phyloP scores from a whole-genome alignment of 768 basidiomycete species.

The Hysterangium stoloniferum region DNA sequence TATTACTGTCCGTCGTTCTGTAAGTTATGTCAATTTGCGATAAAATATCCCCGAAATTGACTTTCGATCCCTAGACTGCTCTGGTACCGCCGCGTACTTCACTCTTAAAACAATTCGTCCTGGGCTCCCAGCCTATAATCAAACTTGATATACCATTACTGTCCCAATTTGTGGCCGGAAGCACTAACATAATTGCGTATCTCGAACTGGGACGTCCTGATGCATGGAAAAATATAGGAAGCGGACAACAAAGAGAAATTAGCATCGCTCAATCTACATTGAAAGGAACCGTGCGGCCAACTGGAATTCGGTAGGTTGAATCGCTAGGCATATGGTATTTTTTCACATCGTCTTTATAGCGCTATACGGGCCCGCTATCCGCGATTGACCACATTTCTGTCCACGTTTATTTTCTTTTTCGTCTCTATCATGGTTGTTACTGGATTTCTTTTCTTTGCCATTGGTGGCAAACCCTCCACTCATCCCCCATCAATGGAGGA shows the following conservation, averaged over 20 bases:
- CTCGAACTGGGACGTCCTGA: slow-evolving; percentile 72
- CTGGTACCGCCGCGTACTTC: slow-evolving; percentile 35
- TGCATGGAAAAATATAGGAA: slow-evolving; percentile 61
- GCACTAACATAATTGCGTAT: slow-evolving; percentile 42
- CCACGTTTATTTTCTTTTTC: slow-evolving; percentile 28
- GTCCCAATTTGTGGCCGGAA: slow-evolving; percentile 41
- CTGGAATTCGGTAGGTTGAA: slow-evolving; percentile 53
- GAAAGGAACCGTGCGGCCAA: slow-evolving; percentile 53
- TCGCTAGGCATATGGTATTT: background rate
- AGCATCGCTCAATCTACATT: slow-evolving; percentile 57
- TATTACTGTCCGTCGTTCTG: slow-evolving; percentile 51
- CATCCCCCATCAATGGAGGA: background rate
- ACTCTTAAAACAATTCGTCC: slow-evolving; percentile 29
- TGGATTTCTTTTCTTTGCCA: slow-evolving; percentile 24
- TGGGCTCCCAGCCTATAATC: slow-evolving; percentile 33
- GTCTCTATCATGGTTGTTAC: slow-evolving; percentile 24
- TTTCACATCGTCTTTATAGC: slow-evolving; percentile 27
- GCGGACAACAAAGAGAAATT: slow-evolving; percentile 65
- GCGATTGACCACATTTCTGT: slow-evolving; percentile 41
- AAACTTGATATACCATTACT: slow-evolving; percentile 51
- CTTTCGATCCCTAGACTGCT: slow-evolving; percentile 41
- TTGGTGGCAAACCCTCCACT: slow-evolving; percentile 12
- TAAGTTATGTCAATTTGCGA: slow-evolving; percentile 31
- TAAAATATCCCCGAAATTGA: background rate
- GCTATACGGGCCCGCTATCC: slow-evolving; percentile 69